A percentile compares a stretch with the other conserved stretches of the same genome.
Evolutionary conservation across 208 protist species (phyloP).

Genomic region (Trypanosoma rangeli): DNA sequence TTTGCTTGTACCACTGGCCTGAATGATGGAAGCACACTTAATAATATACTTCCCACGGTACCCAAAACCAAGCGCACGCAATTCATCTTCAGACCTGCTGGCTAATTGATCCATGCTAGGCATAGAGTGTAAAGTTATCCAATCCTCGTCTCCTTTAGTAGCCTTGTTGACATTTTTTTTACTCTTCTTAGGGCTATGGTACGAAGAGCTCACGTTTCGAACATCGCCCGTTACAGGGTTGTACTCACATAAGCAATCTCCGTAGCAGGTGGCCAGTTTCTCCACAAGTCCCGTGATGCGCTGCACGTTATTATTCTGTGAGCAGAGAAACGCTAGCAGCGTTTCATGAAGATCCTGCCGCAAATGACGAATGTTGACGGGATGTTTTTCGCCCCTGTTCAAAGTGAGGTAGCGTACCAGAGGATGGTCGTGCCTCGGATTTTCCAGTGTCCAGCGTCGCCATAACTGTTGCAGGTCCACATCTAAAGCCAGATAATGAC

Average conservation of each 20-base stretch:
- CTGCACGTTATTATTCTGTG: slow-evolving; percentile 81
- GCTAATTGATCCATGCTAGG: slow-evolving; percentile 49
- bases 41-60: slow-evolving; percentile 78
- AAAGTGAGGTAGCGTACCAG: slow-evolving; percentile 40
- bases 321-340: slow-evolving; percentile 75
- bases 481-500: slow-evolving; percentile 65
- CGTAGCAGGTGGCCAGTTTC: slow-evolving; percentile 39
- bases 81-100: slow-evolving; percentile 29
- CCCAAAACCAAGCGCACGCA: slow-evolving; percentile 60
- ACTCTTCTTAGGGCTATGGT: neutral
- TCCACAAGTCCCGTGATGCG: slow-evolving; percentile 73
- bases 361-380: slow-evolving; percentile 48
- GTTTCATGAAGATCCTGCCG: slow-evolving; percentile 77
- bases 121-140: slow-evolving; percentile 50
- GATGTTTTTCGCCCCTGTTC: slow-evolving; percentile 3
- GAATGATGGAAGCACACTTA: slow-evolving; percentile 31
- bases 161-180: neutral
- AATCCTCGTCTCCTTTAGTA: slow-evolving; percentile 8
- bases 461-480: slow-evolving; percentile 58
- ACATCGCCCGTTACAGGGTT: slow-evolving; percentile 39
- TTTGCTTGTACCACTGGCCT: slow-evolving; percentile 9
- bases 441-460: slow-evolving; percentile 51
- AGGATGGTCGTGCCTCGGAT: slow-evolving; percentile 47
- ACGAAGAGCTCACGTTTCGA: neutral
- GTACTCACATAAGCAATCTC: slow-evolving; percentile 55